Evolutionary conservation across 1,284 basidiomycete species (phyloP), one percentile per base, ranked within the genome.

Genomic region (Athelia sp.): DNA sequence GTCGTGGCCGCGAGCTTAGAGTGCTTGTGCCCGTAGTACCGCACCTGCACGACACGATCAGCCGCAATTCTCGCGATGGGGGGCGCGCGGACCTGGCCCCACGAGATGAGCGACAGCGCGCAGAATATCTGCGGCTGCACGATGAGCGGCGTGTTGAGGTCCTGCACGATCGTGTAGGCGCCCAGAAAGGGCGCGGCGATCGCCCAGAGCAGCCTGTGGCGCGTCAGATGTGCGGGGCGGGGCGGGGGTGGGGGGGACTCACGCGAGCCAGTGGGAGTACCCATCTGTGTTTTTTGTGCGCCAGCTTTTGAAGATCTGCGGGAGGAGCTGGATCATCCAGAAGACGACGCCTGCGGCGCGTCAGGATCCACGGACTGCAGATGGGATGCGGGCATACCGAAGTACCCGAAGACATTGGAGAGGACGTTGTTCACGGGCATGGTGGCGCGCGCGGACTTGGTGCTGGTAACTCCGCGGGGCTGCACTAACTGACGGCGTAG

Each of bases 61-160:
- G n/a, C n/a, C 15, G 36, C 36, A 8, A 6, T n/a, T 40, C 26
- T 38, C 36, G 35, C 22, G 47, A 35, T 42, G 14, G 26, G 13
- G 26, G 26, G 26, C 6, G 13, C n/a, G 58, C 71, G 31, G 34
- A 79, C 82, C 70, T 85, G 83, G 0, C 73, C 76, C 81, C 84
- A 89, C 1, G 83, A 84, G 14, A 86, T 52, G 13, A 84, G 71
- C 2, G 76, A 71, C 19, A 92, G 67, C 15, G 74, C 67, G 0
- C 79, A 79, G 57, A 92, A 89, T 1, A 85, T 60, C 57, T 92
- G 89, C 1, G 89, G 88, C 61, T 93, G 89, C 2, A 86, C 54
- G 42, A 85, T 82, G 26, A 90, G 74, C 1, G 89, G 88, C 22
- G 91, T 78, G 58, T 85, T 90, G 48, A 90, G 70, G 51, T 81